Percentiles rank a stretch among this genome's conserved stretches.
phyloP scores from a whole-genome alignment of 164 flowering plant species.

The Annona cherimola region DNA sequence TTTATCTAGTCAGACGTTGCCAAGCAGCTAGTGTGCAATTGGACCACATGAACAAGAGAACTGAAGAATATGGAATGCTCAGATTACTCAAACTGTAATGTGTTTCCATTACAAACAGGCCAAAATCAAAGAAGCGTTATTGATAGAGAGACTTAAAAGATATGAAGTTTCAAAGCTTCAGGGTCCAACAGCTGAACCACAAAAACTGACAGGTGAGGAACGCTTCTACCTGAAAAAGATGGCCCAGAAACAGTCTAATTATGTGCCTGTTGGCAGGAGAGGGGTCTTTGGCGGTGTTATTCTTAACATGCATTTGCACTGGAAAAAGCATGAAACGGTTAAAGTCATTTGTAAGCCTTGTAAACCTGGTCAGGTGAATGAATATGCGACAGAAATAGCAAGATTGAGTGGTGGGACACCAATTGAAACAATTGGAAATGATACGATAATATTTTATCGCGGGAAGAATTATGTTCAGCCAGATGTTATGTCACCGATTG shows the following conservation, averaged over 20 bases:
- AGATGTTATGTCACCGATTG: conserved; percentile 72
- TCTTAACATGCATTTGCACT: conserved; percentile 94
- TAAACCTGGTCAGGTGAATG: conserved; percentile 77
- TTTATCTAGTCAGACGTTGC: not conserved
- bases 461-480: conserved; percentile 91
- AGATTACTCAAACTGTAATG: not conserved
- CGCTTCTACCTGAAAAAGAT: conserved; percentile 78
- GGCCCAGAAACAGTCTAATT: conserved; percentile 86
- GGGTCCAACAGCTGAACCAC: conserved; percentile 67
- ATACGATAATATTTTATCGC: conserved; percentile 75
- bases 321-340: conserved; percentile 98
- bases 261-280: conserved; percentile 81
- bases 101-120: conserved; percentile 42
- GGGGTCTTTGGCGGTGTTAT: conserved; percentile 94
- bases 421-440: conserved; percentile 69
- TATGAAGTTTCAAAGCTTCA: conserved; percentile 80
- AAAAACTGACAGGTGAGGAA: conserved; percentile 74
- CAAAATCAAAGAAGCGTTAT: conserved; percentile 69
- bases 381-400: conserved; percentile 73
- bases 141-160: conserved; percentile 67
- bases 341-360: conserved; percentile 83
- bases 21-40: not conserved
- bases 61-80: not conserved
- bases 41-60: too few species aligned
- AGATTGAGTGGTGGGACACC: conserved; percentile 90